Evolutionary conservation across 176 grass and related monocot genomes (phyloP), one percentile per base, ranked within the genome.

Genomic region (Musa acuminata): DNA sequence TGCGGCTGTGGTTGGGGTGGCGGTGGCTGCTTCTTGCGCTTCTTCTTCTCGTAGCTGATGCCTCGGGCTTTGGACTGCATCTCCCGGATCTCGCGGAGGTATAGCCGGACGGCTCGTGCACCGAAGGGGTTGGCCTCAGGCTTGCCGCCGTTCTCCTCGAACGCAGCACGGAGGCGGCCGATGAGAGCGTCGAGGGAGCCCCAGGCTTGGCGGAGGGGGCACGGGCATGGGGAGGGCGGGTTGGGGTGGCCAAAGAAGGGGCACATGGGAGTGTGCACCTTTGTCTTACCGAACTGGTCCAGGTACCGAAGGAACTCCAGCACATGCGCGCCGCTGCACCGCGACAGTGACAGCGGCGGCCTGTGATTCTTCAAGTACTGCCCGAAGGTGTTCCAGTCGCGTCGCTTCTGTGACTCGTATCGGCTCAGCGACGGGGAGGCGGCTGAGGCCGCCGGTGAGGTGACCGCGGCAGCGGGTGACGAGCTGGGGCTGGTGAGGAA

Each of bases 401-500:
- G 65, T 25, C 65, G 65, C 65, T 68, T 68, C 65, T 68, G 65
- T 25, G 65, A 68, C 26, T 68, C 65, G 29, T 68, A 68, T 68
- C 65, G 65, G 65, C 65, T 68, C 57, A 21, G 57, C 8, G 57
- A 60, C 16, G 57, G 57, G 7, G 57, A 17, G 26, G 26, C 13
- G 55, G 19, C 55, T 2, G 55, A 55, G 13, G 54, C 12, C 13
- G 12, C 12, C 54, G 10, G 16, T 7, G 57, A 14, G 19, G 57
- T 7, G 14, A 19, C 19, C 17, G 16, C 57, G 13, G 5, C 57
- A 8, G 17, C 13, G 13, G 57, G 57, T 1, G 57, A 19, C 17
- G 57, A 60, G 17, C 57, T 60, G 57, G 57, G 57, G 57, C 57
- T 60, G 57, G 57, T 19, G 57, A 60, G 57, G 57, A 60, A 14